These are phyloP conservation scores for Cadophora sp. DNA, from an alignment of 2,329 filamentous ascomycete genomes.

Conservation along the genomic window DNA sequence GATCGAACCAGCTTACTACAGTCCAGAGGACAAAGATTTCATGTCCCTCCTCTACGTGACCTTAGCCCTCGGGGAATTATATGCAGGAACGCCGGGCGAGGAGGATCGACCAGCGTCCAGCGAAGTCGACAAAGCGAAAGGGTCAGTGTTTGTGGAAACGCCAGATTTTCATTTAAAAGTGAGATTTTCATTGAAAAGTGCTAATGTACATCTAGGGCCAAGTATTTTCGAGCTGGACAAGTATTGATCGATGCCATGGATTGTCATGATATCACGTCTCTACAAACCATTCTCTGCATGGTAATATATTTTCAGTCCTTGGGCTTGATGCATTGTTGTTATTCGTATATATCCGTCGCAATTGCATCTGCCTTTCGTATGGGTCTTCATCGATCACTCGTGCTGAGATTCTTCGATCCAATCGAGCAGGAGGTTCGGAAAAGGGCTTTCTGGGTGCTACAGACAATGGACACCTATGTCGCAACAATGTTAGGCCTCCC, in stretches of 20 bases:
- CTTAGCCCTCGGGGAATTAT: conserved; percentile 74
- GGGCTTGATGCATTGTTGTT: conserved; percentile 77
- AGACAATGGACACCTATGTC: conserved; percentile 72
- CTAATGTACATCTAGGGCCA: conserved; percentile 51
- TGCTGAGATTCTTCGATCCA: conserved; percentile 59
- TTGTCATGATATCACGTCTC: conserved; percentile 72
- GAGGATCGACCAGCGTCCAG: not conserved
- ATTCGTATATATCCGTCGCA: conserved; percentile 78
- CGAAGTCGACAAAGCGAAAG: conserved; percentile 46
- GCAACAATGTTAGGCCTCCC: conserved; percentile 69
- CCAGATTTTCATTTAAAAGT: too few relatives aligned
- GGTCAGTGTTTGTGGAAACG: conserved; percentile 53
- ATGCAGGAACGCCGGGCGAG: conserved; percentile 44
- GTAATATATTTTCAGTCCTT: conserved; percentile 80
- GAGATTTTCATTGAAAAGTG: too few relatives aligned
- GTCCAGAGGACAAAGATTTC: conserved; percentile 68
- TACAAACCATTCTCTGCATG: conserved; percentile 78
- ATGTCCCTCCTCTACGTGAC: conserved; percentile 72
- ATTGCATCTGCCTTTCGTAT: conserved; percentile 74
- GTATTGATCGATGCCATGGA: conserved; percentile 66
- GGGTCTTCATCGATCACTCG: conserved; percentile 73
- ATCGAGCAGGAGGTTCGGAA: conserved; percentile 67
- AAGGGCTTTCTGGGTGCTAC: conserved; percentile 70
- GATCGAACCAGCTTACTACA: conserved; percentile 64
- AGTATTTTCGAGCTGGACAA: conserved; percentile 73